These are phyloP conservation scores for Phaeoacremonium minimum DNA, from an alignment of 2,329 filamentous ascomycete species.

Conservation along the genomic window DNA sequence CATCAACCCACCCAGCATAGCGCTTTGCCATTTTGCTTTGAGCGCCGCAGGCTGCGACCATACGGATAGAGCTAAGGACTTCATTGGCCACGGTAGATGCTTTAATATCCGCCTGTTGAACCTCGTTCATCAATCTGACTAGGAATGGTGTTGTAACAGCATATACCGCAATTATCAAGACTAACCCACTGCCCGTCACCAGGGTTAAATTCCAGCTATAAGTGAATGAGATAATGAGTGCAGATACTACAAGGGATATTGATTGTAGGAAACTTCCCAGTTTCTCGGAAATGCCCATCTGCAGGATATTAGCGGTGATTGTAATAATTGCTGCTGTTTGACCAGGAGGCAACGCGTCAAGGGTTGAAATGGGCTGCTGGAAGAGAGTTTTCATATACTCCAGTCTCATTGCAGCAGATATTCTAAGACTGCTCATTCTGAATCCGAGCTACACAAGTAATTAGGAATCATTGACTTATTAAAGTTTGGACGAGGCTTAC, in stretches of 20 bases:
- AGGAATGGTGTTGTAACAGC: constrained; percentile 48
- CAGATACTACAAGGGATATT: constrained; percentile 44
- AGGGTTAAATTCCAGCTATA: constrained; percentile 57
- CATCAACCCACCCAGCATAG: constrained; percentile 51
- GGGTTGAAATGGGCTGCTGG: constrained; percentile 59
- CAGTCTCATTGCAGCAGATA: constrained; percentile 56
- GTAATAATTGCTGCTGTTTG: constrained; percentile 59
- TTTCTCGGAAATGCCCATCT: constrained; percentile 60
- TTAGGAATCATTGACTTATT: constrained; percentile 46
- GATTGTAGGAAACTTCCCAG: constrained; percentile 54
- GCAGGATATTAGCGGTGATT: constrained; percentile 56
- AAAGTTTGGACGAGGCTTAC: constrained; percentile 10
- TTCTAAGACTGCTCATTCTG: constrained; percentile 54
- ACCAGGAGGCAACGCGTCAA: constrained; percentile 59
- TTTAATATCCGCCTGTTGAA: constrained; percentile 45
- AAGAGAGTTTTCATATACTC: constrained; percentile 62
- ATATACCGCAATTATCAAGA: constrained; percentile 49
- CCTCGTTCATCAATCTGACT: constrained; percentile 41
- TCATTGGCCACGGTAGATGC: constrained; percentile 57
- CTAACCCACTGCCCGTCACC: constrained; percentile 49
- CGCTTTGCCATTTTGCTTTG: constrained; percentile 48
- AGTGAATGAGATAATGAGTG: constrained; percentile 49
- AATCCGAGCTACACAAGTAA: constrained; percentile 36
- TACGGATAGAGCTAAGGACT: constrained; percentile 52
- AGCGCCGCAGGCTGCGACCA: constrained; percentile 59